These are phyloP conservation scores for Aspergillus campestris DNA, from an alignment of 495 filamentous ascomycete genomes.

Conservation along the genomic window DNA sequence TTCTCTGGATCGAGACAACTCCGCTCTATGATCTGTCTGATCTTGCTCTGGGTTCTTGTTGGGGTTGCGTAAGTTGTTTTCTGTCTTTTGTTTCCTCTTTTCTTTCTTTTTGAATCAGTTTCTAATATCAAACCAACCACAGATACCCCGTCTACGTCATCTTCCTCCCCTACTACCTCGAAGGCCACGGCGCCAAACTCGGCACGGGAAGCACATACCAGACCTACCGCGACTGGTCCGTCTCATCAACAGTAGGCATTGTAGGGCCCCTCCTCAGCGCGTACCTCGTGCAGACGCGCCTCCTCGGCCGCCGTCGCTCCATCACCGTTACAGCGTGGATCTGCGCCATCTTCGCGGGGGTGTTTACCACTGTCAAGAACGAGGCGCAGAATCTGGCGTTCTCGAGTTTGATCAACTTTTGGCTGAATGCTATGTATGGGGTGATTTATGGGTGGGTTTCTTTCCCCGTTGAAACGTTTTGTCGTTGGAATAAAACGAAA, in stretches of 20 bases:
- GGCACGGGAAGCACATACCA: conserved; percentile 2
- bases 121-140: no score
- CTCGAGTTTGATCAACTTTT: conserved; percentile 6
- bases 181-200: conserved; percentile 1
- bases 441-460: conserved; percentile 1
- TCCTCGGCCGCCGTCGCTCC: background rate
- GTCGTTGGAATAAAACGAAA: no score
- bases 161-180: conserved; percentile 4
- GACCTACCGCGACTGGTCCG: conserved; percentile 3
- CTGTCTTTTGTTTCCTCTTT: no score
- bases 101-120: no score
- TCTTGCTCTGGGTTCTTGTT: background rate
- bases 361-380: conserved; percentile 1
- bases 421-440: conserved; percentile 2
- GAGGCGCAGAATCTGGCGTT: conserved; percentile 2
- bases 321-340: background rate
- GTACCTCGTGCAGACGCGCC: background rate
- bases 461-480: background rate
- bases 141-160: conserved; percentile 6
- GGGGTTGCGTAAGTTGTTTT: conserved; percentile 1
- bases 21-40: background rate
- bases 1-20: background rate
- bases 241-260: conserved; percentile 3
- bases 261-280: background rate
- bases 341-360: background rate